Evolutionary conservation across 345 rosid genomes (phyloP).

Genomic region (Acer negundo): DNA sequence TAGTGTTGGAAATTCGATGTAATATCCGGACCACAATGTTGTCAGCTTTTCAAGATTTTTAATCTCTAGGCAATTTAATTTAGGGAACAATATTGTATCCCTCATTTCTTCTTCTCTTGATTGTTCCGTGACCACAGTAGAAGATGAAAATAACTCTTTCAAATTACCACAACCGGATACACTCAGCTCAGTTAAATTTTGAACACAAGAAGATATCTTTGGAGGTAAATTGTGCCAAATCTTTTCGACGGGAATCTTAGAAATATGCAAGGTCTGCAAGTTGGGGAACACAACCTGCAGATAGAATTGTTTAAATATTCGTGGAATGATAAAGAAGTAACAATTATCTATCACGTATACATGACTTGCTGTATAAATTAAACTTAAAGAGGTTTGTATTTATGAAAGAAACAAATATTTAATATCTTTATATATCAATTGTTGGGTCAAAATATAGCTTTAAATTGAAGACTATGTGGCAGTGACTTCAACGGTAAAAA

Average conservation of each 20-base stretch:
- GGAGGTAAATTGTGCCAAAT: neutral
- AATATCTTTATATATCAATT: no score
- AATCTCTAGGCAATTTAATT: neutral
- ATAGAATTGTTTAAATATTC: no score
- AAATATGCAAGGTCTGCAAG: neutral
- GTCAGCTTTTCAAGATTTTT: neutral
- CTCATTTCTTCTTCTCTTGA: neutral
- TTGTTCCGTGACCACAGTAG: neutral
- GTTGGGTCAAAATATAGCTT: no score
- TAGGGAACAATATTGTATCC: neutral
- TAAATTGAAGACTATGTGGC: no score
- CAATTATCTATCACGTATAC: no score
- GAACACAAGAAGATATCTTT: neutral
- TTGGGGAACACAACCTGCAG: no score
- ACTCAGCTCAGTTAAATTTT: neutral
- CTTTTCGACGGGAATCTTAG: neutral
- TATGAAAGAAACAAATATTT: no score
- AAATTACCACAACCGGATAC: constrained; percentile 11
- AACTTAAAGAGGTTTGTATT: no score
- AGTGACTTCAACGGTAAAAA: no score
- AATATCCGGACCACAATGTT: neutral
- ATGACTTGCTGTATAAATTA: no score
- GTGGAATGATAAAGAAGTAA: no score
- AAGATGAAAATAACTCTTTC: constrained; percentile 14
- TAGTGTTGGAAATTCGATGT: neutral